Conservation (phyloP, 495 filamentous ascomycete species). For the Penicillium goetzii region DNA sequence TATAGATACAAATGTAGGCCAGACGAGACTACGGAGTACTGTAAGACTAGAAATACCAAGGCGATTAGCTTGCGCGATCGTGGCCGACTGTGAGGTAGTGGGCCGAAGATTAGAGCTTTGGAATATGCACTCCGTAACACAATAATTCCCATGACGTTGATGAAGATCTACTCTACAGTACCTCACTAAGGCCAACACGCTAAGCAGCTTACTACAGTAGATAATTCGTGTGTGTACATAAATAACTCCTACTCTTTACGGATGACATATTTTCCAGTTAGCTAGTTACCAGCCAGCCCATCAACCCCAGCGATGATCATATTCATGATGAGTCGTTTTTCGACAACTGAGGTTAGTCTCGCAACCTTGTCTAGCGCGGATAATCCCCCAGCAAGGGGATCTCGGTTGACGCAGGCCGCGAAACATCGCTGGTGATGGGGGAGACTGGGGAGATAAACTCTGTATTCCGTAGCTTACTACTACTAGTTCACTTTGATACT, state of each 20-base stretch:
- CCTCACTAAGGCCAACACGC: neutral
- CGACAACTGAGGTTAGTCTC: neutral
- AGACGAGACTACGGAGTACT: neutral
- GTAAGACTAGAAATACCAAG: neutral
- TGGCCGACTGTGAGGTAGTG: constrained; percentile 5
- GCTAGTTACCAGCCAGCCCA: neutral
- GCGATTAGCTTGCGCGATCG: constrained; percentile 7
- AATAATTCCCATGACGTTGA: neutral
- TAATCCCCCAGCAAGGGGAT: constrained; percentile 10
- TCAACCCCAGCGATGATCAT: neutral
- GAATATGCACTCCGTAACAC: neutral
- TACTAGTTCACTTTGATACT: neutral
- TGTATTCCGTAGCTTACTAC: neutral
- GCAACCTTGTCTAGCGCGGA: constrained; percentile 2
- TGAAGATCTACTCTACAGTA: neutral
- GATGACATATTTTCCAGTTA: neutral
- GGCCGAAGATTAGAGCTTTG: neutral
- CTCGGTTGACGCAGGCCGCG: neutral
- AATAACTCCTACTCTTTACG: neutral
- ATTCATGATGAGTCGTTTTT: neutral
- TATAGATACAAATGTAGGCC: neutral
- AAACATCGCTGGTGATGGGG: neutral
- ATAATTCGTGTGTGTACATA: neutral
- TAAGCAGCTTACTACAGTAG: neutral
- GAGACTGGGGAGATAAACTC: neutral